A percentile compares a stretch with the other conserved stretches of the same genome.
phyloP scores from a whole-genome alignment of 2,329 filamentous ascomycete genomes.

The Zymoseptoria passerinii region DNA sequence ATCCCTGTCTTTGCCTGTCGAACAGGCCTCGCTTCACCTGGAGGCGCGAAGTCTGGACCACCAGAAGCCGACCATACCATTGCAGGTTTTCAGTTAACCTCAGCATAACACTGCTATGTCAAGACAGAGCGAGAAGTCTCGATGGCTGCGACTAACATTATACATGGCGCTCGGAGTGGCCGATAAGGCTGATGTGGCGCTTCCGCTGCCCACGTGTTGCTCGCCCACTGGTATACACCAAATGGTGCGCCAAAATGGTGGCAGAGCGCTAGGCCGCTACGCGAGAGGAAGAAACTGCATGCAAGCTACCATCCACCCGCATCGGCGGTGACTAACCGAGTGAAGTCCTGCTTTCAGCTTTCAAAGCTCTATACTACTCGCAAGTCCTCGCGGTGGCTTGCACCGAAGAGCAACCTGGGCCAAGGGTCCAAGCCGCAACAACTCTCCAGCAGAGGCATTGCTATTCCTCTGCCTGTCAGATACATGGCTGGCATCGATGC shows the following conservation, averaged over 20 bases:
- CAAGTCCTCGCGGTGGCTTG: not conserved
- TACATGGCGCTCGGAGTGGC: not conserved
- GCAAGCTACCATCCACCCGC: not conserved
- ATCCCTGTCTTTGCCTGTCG: no score
- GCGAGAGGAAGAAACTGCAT: not conserved
- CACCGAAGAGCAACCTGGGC: not conserved
- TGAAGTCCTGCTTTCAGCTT: not conserved
- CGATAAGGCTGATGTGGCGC: not conserved
- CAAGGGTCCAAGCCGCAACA: slow-evolving; percentile 2
- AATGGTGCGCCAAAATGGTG: no score
- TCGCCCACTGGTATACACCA: not conserved
- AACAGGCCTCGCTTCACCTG: no score
- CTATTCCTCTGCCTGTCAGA: not conserved
- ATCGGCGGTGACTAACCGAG: not conserved
- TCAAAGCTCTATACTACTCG: not conserved
- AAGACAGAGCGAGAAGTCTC: not conserved
- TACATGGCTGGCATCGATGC: not conserved
- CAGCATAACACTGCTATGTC: not conserved
- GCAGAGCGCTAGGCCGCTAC: not conserved
- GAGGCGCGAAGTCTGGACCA: no score
- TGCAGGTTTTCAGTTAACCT: not conserved
- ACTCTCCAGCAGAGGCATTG: slow-evolving; percentile 4
- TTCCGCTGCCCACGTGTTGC: not conserved
- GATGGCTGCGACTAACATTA: not conserved
- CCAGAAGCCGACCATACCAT: no score